phyloP scores from a whole-genome alignment of 805 yeast genomes.

The Starmerella ratchasimensis region DNA sequence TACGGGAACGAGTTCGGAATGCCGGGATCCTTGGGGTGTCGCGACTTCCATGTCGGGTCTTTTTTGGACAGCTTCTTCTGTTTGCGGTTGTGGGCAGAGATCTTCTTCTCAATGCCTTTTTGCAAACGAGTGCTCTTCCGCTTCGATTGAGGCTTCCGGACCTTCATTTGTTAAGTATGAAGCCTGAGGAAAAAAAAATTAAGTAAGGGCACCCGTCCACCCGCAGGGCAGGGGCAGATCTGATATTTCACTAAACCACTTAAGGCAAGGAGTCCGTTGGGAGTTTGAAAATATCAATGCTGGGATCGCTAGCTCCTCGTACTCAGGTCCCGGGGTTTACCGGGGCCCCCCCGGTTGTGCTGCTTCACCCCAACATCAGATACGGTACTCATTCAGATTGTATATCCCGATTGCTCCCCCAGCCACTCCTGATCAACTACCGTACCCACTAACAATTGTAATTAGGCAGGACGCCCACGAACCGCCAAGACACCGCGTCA shows the following conservation, averaged over 20 bases:
- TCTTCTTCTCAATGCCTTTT: conserved; percentile 93
- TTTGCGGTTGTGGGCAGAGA: conserved; percentile 81
- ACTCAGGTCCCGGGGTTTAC: too few species aligned
- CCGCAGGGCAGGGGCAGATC: neutral
- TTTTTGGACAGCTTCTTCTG: conserved; percentile 69
- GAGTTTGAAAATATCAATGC: too few species aligned
- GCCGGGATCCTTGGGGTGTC: conserved; percentile 75
- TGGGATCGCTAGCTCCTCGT: too few species aligned
- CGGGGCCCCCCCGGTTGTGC: too few species aligned
- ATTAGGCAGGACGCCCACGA: too few species aligned
- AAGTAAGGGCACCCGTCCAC: neutral
- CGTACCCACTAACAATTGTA: too few species aligned
- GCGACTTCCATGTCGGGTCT: conserved; percentile 88
- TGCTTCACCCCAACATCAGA: too few species aligned
- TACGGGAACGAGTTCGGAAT: conserved; percentile 92
- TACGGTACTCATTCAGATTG: too few species aligned
- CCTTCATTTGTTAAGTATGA: conserved; percentile 17
- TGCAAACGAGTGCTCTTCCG: conserved; percentile 85
- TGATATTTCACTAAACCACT: neutral
- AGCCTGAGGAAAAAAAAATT: conserved; percentile 3
- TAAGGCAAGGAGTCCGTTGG: too few species aligned
- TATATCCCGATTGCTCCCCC: too few species aligned
- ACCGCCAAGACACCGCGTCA: too few species aligned
- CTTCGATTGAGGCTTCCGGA: conserved; percentile 33
- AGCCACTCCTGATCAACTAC: too few species aligned